These are phyloP conservation scores for Echinochloa phyllopogon DNA, from an alignment of 176 grass and related monocot species.

Conservation along the genomic window DNA sequence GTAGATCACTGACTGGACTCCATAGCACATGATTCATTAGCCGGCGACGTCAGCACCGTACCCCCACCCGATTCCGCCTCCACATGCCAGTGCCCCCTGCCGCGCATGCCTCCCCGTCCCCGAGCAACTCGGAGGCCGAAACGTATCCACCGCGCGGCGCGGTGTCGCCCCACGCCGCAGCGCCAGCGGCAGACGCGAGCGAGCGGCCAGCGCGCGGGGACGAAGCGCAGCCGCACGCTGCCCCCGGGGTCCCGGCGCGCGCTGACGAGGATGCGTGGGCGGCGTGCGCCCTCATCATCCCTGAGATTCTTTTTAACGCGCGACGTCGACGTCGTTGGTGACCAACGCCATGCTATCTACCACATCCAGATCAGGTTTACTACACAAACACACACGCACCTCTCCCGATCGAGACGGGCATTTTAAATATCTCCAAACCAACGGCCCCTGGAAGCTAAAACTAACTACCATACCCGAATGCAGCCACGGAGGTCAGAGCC, in stretches of 20 bases:
- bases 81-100: conserved; percentile 12
- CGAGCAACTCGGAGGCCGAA: conserved; percentile 11
- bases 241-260: neutral
- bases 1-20: neutral
- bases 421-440: neutral
- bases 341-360: too few relatives aligned
- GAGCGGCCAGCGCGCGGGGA: neutral
- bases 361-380: neutral
- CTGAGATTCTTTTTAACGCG: neutral
- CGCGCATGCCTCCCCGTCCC: neutral
- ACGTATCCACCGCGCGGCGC: conserved; percentile 12
- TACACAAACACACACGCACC: too few relatives aligned
- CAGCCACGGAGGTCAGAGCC: too few relatives aligned
- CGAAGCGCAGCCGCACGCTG: conserved; percentile 50
- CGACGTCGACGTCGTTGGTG: neutral
- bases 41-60: conserved; percentile 6
- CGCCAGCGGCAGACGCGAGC: neutral
- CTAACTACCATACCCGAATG: too few relatives aligned
- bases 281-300: neutral
- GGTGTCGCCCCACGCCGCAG: neutral
- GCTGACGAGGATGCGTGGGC: conserved; percentile 29
- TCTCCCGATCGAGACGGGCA: neutral
- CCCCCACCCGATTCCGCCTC: neutral
- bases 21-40: neutral
- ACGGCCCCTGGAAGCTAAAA: neutral